Evolutionary conservation across 805 yeast genomes (phyloP).

Genomic region (Hanseniaspora taiwanica): DNA sequence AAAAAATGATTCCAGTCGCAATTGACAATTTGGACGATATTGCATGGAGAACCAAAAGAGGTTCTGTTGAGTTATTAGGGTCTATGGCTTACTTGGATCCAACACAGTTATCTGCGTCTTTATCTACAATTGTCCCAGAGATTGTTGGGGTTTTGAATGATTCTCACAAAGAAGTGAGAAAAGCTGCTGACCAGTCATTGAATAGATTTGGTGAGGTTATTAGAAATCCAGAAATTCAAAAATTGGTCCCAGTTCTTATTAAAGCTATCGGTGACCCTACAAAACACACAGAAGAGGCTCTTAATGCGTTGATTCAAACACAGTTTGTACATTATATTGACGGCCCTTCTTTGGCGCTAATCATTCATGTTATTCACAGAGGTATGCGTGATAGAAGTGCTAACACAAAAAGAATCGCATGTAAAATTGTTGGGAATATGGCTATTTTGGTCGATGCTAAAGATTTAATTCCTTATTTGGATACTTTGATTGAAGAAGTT

Average conservation of each 20-base stretch:
- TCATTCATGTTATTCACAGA: conserved; percentile 87
- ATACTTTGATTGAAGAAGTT: conserved; percentile 63
- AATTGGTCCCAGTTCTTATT: conserved; percentile 73
- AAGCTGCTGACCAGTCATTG: conserved; percentile 82
- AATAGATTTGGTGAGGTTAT: conserved; percentile 94
- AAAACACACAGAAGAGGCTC: conserved; percentile 72
- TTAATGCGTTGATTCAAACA: conserved; percentile 75
- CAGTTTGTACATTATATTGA: conserved; percentile 96
- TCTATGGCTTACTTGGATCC: conserved; percentile 98
- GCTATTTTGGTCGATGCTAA: conserved; percentile 83
- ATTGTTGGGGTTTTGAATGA: conserved; percentile 91
- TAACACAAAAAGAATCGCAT: conserved; percentile 77
- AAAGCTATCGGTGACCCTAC: conserved; percentile 96
- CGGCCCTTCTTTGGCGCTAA: conserved; percentile 92
- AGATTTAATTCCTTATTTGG: conserved; percentile 76
- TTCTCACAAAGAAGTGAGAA: conserved; percentile 91
- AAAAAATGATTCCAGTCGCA: conserved; percentile 82
- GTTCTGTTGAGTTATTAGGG: conserved; percentile 91
- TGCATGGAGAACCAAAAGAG: conserved; percentile 94
- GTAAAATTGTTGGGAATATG: conserved; percentile 98
- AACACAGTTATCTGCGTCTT: conserved; percentile 75
- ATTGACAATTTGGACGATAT: conserved; percentile 73
- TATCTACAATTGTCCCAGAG: conserved; percentile 87
- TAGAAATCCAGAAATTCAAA: conserved; percentile 91
- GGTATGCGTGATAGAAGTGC: conserved; percentile 96